Evolutionary conservation across 345 rosid genomes (phyloP).

Genomic region (Boechera stricta): DNA sequence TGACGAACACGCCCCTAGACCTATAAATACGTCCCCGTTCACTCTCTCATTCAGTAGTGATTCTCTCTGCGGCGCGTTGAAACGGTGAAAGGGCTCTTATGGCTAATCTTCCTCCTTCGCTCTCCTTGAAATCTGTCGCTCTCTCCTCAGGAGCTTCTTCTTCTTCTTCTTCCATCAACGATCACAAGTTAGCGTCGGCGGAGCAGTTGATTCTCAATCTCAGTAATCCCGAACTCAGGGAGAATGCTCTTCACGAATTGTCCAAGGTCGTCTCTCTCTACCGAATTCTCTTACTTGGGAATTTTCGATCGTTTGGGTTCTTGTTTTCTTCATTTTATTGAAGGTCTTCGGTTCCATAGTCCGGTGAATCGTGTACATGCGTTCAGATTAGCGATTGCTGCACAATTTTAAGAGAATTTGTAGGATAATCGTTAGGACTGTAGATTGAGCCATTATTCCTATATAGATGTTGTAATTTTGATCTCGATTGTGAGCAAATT

Average conservation of each 20-base stretch:
- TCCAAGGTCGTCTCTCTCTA: constrained; percentile 58
- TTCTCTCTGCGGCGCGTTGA: constrained; percentile 34
- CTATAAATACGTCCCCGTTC: constrained; percentile 24
- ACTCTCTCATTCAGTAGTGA: neutral
- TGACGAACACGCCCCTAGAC: neutral
- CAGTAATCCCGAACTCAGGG: constrained; percentile 76
- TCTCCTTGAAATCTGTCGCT: constrained; percentile 55
- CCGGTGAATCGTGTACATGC: constrained; percentile 1
- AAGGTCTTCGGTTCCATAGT: neutral
- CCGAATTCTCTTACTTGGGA: neutral
- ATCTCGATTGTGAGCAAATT: neutral
- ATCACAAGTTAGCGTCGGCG: constrained; percentile 63
- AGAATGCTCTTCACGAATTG: constrained; percentile 70
- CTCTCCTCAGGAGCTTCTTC: constrained; percentile 44
- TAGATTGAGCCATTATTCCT: neutral
- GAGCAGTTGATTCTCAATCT: constrained; percentile 85
- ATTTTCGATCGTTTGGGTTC: constrained; percentile 4
- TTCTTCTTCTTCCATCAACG: constrained; percentile 51
- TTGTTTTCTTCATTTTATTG: constrained; percentile 9
- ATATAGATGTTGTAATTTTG: neutral
- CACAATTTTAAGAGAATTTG: constrained; percentile 3
- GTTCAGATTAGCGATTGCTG: constrained; percentile 11
- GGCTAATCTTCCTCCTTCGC: constrained; percentile 69
- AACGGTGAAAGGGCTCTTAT: constrained; percentile 33
- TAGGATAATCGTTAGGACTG: neutral